Base-by-base conservation (phyloP, 441 rosid species). In the Francoa sonchifolia region DNA sequence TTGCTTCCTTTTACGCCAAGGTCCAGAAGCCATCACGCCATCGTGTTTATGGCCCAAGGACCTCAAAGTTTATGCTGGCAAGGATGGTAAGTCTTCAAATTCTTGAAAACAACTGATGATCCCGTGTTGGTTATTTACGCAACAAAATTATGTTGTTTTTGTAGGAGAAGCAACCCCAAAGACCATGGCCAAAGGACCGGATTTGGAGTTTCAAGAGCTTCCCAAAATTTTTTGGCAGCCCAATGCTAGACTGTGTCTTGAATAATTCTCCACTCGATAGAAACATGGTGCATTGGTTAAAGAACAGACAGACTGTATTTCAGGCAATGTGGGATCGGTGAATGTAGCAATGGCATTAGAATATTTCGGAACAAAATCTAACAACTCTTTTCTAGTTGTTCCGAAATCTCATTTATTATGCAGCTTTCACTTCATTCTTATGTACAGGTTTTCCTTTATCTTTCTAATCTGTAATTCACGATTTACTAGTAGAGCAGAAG, bases 151-250 rank as follows among this genome's bases (percentile, higher is more conserved):
- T 16, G 12, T 19, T 36, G n/a, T 48, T 9, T 54, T 28, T 53
- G 14, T 71, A 92, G 97, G 88, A 72, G 52, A 92, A 81, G 60
- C 92, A 72, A 39, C 72, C 89, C 0, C 97, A 92, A 59, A 81
- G 63, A 65, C 72, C 89, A 0, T 92, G 99, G 99, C 94, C 97
- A 2, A 79, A 74, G 71, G 95, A 92, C 52, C 79, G 73, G 50
- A 87, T 87, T 62, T 92, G 99, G 99, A 62, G 77, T 14, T 87
- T 83, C 56, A 79, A 76, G 64, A 58, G 47, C 26, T 14, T 42
- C 11, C 79, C 80, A 0, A 64, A 66, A 48, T 63, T 83, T 22
- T 61, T 73, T 22, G 99, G 97, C 37, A 87, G 97, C 69, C 99
- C 97, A 10, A 92, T 86, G 97, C 68, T 92, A 1, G 97, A 92